phyloP scores from a whole-genome alignment of 1,139 yeast species.

The Nakaseomyces uthaithaninus region DNA sequence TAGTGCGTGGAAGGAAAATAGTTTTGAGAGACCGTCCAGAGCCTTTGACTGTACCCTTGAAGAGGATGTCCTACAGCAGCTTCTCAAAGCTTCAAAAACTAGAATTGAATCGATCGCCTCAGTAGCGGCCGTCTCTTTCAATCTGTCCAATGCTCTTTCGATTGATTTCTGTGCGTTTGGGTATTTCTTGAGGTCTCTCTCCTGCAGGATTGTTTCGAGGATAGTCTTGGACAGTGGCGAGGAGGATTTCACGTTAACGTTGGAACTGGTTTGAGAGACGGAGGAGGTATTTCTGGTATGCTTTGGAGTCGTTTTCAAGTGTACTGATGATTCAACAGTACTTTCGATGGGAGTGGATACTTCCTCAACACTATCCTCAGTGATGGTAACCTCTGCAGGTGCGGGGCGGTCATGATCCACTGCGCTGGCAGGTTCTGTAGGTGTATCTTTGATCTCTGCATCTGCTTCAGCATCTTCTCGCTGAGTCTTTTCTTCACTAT shows the following conservation, averaged over 20 bases:
- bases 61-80: conserved; percentile 48
- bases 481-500: conserved; percentile 2
- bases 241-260: conserved; percentile 4
- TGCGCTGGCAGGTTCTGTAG: no score
- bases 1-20: conserved; percentile 55
- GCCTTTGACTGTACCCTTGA: conserved; percentile 49
- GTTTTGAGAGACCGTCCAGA: conserved; percentile 57
- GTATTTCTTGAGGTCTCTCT: conserved; percentile 28
- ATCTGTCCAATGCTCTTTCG: conserved; percentile 23
- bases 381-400: conserved; percentile 1
- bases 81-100: conserved; percentile 54
- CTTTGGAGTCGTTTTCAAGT: background rate
- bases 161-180: conserved; percentile 24
- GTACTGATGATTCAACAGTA: conserved; percentile 4
- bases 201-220: conserved; percentile 23
- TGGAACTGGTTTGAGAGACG: conserved; percentile 9
- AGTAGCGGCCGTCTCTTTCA: conserved; percentile 20
- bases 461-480: background rate
- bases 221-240: conserved; percentile 24
- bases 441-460: conserved; percentile 5
- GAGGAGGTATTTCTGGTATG: conserved; percentile 16
- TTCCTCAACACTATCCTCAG: conserved; percentile 4
- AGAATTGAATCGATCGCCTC: conserved; percentile 38
- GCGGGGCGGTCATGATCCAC: no score
- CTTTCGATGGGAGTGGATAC: background rate